These are phyloP conservation scores for Kickxella alabastrina DNA, from an alignment of 192 early-diverging fungal species.

Conservation along the genomic window DNA sequence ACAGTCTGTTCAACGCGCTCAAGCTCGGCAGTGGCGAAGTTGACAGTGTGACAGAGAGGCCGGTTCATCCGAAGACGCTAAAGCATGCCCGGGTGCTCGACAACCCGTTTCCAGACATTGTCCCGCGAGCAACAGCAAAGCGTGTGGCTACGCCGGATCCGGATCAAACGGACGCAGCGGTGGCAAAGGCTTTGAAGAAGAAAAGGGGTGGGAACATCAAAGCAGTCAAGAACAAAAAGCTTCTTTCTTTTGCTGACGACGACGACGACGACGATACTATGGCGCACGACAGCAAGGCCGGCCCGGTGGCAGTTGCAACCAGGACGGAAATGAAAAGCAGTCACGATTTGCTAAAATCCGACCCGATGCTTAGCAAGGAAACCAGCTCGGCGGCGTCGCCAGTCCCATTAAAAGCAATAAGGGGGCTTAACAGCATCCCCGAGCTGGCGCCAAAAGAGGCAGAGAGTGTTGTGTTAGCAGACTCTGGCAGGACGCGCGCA, in stretches of 20 bases:
- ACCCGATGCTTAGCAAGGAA: constrained; percentile 25
- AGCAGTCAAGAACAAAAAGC: constrained; percentile 39
- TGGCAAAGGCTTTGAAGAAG: constrained; percentile 40
- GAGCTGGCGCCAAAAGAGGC: neutral
- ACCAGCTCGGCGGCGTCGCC: neutral
- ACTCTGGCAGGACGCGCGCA: neutral
- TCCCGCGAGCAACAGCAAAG: constrained; percentile 57
- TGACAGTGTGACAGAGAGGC: constrained; percentile 73
- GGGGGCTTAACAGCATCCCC: too few relatives aligned
- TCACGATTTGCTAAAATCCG: constrained; percentile 60
- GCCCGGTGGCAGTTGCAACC: neutral
- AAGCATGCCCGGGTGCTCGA: constrained; percentile 61
- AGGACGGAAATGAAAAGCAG: constrained; percentile 63
- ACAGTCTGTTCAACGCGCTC: constrained; percentile 87
- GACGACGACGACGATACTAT: constrained; percentile 54
- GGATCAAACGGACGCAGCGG: too few relatives aligned
- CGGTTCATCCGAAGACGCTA: constrained; percentile 70
- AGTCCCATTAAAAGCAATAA: too few relatives aligned
- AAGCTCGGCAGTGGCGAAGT: constrained; percentile 79
- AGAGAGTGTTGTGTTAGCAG: neutral
- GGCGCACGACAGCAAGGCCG: neutral
- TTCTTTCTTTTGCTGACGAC: constrained; percentile 91
- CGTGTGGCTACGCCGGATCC: constrained; percentile 8
- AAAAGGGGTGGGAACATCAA: too few relatives aligned
- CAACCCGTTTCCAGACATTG: constrained; percentile 92